These are phyloP conservation scores for Herpetospermum pedunculosum DNA, from an alignment of 306 rosid species.

Conservation along the genomic window DNA sequence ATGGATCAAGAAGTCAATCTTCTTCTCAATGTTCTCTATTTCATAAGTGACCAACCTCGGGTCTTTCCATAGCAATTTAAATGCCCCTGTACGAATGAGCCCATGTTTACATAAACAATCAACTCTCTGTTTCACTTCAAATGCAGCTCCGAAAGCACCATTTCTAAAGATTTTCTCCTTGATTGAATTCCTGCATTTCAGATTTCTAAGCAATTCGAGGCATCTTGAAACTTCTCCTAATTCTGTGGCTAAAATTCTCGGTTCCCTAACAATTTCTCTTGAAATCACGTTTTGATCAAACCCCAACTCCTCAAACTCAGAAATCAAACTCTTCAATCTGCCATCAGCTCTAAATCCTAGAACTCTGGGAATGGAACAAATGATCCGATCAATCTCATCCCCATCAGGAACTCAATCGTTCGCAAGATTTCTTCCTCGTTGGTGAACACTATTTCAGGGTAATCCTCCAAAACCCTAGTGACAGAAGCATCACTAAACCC, in stretches of 20 bases:
- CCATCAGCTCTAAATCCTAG: slow-evolving; percentile 51
- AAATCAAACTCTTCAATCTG: slow-evolving; percentile 44
- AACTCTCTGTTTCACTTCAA: slow-evolving; percentile 58
- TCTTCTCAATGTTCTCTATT: slow-evolving; percentile 43
- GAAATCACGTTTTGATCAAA: slow-evolving; percentile 35
- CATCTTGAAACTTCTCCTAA: slow-evolving; percentile 57
- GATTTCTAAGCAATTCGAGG: slow-evolving; percentile 36
- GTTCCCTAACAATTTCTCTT: slow-evolving; percentile 43
- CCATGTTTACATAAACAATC: slow-evolving; percentile 64
- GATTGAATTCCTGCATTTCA: slow-evolving; percentile 52
- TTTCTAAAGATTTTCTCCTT: slow-evolving; percentile 35
- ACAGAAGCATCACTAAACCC: slow-evolving; percentile 30
- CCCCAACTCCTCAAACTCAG: slow-evolving; percentile 44
- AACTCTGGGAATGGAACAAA: slow-evolving; percentile 38
- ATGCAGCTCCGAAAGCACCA: slow-evolving; percentile 55
- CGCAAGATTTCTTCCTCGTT: slow-evolving; percentile 19
- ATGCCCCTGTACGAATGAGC: slow-evolving; percentile 56
- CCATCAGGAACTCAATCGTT: slow-evolving; percentile 31
- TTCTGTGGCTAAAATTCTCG: slow-evolving; percentile 44
- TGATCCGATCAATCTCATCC: slow-evolving; percentile 29
- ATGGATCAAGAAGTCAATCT: slow-evolving; percentile 55
- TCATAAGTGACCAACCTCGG: slow-evolving; percentile 57
- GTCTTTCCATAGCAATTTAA: slow-evolving; percentile 68
- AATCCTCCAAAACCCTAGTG: slow-evolving; percentile 43
- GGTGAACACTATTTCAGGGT: slow-evolving; percentile 32